phyloP scores from a whole-genome alignment of 2,329 filamentous ascomycete species.

The Fusarium pilosicola region DNA sequence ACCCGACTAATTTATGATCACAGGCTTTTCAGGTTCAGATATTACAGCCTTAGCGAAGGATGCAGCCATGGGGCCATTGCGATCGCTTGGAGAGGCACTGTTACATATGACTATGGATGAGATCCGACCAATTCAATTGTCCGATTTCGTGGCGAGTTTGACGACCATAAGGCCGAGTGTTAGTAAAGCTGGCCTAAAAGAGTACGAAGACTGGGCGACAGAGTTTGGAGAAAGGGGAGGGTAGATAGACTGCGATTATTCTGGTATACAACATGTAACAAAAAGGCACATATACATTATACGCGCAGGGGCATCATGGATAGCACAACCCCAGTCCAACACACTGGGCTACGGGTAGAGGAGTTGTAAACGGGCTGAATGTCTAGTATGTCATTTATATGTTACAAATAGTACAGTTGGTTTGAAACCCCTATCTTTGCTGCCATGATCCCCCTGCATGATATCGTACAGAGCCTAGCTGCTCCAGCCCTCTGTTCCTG shows the following conservation, averaged over 20 bases:
- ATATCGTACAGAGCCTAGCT: conserved; percentile 36
- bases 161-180: conserved; percentile 90
- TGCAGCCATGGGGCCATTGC: conserved; percentile 94
- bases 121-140: conserved; percentile 84
- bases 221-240: conserved; percentile 94
- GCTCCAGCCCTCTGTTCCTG: not conserved
- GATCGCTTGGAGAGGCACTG: conserved; percentile 88
- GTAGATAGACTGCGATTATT: conserved; percentile 62
- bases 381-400: conserved; percentile 36
- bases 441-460: conserved; percentile 15
- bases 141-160: conserved; percentile 87
- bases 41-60: conserved; percentile 98
- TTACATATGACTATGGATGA: conserved; percentile 94
- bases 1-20: conserved; percentile 2
- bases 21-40: conserved; percentile 97
- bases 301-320: conserved; percentile 5
- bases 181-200: conserved; percentile 81
- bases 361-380: conserved; percentile 19
- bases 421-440: conserved; percentile 20
- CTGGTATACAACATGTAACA: conserved; percentile 26
- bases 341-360: conserved; percentile 6
- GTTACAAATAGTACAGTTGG: conserved; percentile 39
- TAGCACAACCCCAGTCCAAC: not conserved
- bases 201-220: conserved; percentile 93
- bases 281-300: conserved; percentile 9